phyloP scores from a whole-genome alignment of 352 stramenopile genomes.

The Pelagophyceae sp. region DNA sequence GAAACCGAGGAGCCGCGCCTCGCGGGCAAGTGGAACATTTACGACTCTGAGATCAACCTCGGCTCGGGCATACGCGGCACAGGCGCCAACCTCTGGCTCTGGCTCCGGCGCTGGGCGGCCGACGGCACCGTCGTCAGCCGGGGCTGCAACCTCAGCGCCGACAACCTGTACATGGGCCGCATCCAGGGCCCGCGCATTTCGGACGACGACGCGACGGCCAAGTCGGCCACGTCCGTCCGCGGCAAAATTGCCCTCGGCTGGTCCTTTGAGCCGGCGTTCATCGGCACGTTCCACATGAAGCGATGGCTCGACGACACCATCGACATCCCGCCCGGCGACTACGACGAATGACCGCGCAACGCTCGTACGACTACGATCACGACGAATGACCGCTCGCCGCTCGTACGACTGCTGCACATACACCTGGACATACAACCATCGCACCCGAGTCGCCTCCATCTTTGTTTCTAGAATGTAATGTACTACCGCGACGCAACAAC shows the following conservation, averaged over 20 bases:
- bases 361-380: too few species aligned
- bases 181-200: not conserved
- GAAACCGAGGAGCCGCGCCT: not conserved
- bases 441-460: too few species aligned
- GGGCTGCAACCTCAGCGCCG: not conserved
- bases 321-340: too few species aligned
- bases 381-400: too few species aligned
- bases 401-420: too few species aligned
- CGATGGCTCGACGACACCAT: not conserved
- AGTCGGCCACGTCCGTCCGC: not conserved
- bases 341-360: too few species aligned
- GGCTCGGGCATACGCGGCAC: conserved; percentile 8
- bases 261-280: conserved; percentile 14
- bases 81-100: not conserved
- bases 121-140: not conserved
- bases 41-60: conserved; percentile 1
- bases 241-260: conserved; percentile 7
- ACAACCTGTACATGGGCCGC: not conserved
- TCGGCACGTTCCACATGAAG: conserved; percentile 14
- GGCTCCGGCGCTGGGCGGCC: conserved; percentile 6
- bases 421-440: too few species aligned
- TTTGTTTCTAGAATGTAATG: too few species aligned
- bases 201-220: not conserved
- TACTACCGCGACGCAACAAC: too few species aligned
- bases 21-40: conserved; percentile 13